phyloP scores from a whole-genome alignment of 2,329 filamentous ascomycete species.

The Chaetomium strumarium region DNA sequence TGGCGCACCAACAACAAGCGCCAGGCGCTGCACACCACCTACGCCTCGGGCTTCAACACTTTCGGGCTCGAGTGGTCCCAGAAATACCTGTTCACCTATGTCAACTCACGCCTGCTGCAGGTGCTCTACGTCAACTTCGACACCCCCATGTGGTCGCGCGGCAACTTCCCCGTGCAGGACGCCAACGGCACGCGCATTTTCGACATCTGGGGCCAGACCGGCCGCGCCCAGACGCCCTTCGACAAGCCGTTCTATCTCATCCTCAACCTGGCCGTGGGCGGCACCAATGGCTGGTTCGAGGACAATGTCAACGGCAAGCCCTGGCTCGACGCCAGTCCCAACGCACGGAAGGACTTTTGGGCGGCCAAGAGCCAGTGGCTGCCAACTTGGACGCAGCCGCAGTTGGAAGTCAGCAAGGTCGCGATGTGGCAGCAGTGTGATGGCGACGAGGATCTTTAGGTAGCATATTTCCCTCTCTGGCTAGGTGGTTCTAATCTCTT shows the following conservation, averaged over 20 bases:
- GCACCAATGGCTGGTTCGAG: slow-evolving; percentile 78
- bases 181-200: slow-evolving; percentile 59
- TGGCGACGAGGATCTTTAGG: slow-evolving; percentile 47
- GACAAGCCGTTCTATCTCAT: slow-evolving; percentile 72
- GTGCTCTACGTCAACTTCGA: slow-evolving; percentile 75
- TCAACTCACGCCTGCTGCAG: slow-evolving; percentile 73
- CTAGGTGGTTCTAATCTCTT: slow-evolving; percentile 3
- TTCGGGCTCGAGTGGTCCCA: slow-evolving; percentile 83
- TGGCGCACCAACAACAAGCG: slow-evolving; percentile 79
- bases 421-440: slow-evolving; percentile 66
- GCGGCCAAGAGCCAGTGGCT: slow-evolving; percentile 58
- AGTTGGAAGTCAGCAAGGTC: slow-evolving; percentile 64
- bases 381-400: slow-evolving; percentile 64
- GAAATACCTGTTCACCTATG: slow-evolving; percentile 82
- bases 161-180: slow-evolving; percentile 58
- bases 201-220: slow-evolving; percentile 60
- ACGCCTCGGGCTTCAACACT: slow-evolving; percentile 62
- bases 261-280: slow-evolving; percentile 68
- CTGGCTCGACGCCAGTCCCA: slow-evolving; percentile 64
- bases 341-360: slow-evolving; percentile 74
- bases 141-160: slow-evolving; percentile 60
- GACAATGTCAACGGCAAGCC: slow-evolving; percentile 68
- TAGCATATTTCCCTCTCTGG: no score
- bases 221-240: slow-evolving; percentile 61
- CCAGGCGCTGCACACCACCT: slow-evolving; percentile 68